Evolutionary conservation across 2,329 filamentous ascomycete species (phyloP), one percentile per base, ranked within the genome.

Genomic region (Phyllachora maydis): DNA sequence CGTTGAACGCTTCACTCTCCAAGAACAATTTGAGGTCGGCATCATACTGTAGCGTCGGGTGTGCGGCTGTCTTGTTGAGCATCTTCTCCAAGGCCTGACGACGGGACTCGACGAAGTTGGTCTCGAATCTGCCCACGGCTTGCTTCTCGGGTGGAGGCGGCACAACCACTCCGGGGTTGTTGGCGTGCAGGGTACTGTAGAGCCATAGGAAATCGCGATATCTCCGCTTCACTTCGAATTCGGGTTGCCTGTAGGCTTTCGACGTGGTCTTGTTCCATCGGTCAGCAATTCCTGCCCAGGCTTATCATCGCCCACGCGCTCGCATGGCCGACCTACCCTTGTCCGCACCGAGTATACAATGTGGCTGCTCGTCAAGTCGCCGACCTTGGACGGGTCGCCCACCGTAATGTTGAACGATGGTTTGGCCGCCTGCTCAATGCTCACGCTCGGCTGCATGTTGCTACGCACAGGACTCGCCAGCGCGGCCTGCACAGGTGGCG

Each of bases 191-290:
- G 15, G 83, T 81, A 36, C 74, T 93, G 48, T 98, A 98, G 14
- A 98, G 68, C 88, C 88, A 98, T 25, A 98, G 56, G 46, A 98
- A 98, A 50, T 98, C 88, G 28, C 83, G 73, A 48, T 95, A 98
- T 41, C 88, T 69, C 37, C 88, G 66, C 40, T 82, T 91, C 35
- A 98, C 88, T 27, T 81, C 73, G 40, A 98, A 95, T 41, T 92
- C 83, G 24, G 78, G 61, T 39, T 85, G 76, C 42, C 77, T 78
- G 49, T 95, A 98, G 24, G 82, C 88, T 54, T 93, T 93, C 18
- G 85, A 95, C 1, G 81, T 78, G 8, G 88, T 98, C 77, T 90
- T 34, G 9, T 6, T 6, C 20, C 18, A 2, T 25, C 5, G 16
- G 25, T 36, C 25, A 42, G 38, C 25, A 28, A 25, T 18, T 11